These are phyloP conservation scores for Cytospora paraplurivora DNA, from an alignment of 2,329 filamentous ascomycete species.

Conservation along the genomic window DNA sequence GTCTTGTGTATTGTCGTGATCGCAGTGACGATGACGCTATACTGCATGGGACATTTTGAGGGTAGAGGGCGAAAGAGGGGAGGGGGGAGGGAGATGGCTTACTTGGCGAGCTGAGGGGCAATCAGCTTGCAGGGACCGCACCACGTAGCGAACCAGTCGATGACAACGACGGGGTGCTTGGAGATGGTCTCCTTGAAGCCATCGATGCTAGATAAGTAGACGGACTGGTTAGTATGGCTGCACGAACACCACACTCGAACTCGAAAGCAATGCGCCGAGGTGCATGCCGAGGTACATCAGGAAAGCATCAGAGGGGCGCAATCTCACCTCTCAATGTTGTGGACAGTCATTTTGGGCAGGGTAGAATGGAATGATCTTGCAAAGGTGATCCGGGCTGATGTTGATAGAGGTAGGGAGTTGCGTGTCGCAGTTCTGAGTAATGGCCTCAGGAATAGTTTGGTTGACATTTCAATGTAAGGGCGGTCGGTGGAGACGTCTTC, in stretches of 20 bases:
- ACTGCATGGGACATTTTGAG: not conserved
- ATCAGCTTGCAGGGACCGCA: slow-evolving; percentile 96
- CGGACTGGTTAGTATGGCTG: slow-evolving; percentile 6
- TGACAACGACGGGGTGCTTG: slow-evolving; percentile 59
- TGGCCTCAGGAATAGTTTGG: slow-evolving; percentile 26
- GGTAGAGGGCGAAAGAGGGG: slow-evolving; percentile 7
- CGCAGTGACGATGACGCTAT: not conserved
- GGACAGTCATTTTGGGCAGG: slow-evolving; percentile 47
- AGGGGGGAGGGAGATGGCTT: slow-evolving; percentile 37
- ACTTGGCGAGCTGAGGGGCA: slow-evolving; percentile 72
- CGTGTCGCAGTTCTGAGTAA: slow-evolving; percentile 27
- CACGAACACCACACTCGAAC: not conserved
- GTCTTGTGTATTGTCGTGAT: not conserved
- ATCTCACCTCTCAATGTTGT: slow-evolving; percentile 44
- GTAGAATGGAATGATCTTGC: slow-evolving; percentile 42
- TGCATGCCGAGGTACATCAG: not conserved
- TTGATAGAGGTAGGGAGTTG: slow-evolving; percentile 23
- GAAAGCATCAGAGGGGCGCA: not conserved
- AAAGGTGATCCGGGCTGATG: slow-evolving; percentile 30
- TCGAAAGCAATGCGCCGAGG: not conserved
- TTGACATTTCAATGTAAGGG: slow-evolving; percentile 22
- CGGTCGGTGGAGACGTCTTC: slow-evolving; percentile 7
- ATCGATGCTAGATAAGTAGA: slow-evolving; percentile 26
- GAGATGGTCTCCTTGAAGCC: slow-evolving; percentile 43
- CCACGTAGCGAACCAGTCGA: slow-evolving; percentile 90